These are phyloP conservation scores for Pseudotsuga menziesii DNA, from an alignment of 75 land plant species.

Conservation along the genomic window DNA sequence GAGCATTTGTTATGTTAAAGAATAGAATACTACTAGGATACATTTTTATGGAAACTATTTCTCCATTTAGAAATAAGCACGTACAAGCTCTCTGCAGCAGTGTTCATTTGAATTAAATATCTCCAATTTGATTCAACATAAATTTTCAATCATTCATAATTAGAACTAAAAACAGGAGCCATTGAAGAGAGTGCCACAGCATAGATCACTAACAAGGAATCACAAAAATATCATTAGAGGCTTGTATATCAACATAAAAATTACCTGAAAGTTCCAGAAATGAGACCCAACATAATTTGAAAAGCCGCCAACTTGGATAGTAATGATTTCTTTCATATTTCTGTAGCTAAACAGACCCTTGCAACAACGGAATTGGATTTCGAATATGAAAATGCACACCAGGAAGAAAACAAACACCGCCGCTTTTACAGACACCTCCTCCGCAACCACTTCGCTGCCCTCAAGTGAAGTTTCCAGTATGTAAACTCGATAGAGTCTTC, in stretches of 20 bases:
- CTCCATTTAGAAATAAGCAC: not conserved
- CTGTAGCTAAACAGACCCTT: too few species aligned
- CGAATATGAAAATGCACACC: too few species aligned
- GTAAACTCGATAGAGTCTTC: too few species aligned
- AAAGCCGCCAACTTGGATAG: slow-evolving; percentile 84
- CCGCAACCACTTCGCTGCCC: too few species aligned
- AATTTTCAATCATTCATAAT: not conserved
- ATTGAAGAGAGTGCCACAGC: slow-evolving; percentile 8
- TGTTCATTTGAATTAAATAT: not conserved
- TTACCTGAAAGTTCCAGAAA: slow-evolving; percentile 93
- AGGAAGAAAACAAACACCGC: too few species aligned
- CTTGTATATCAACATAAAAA: not conserved
- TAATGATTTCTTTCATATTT: slow-evolving; percentile 83
- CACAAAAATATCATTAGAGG: not conserved
- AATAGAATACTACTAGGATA: not conserved
- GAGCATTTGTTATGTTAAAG: not conserved
- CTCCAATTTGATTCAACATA: not conserved
- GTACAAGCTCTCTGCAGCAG: not conserved
- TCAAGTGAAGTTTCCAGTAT: too few species aligned
- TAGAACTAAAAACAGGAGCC: not conserved
- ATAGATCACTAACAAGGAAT: not conserved
- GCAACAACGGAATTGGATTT: too few species aligned
- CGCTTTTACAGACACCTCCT: too few species aligned
- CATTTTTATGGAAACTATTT: too few species aligned
- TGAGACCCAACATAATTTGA: slow-evolving; percentile 91